phyloP scores from a whole-genome alignment of 345 rosid species.

The Eucalyptus fibrosa region DNA sequence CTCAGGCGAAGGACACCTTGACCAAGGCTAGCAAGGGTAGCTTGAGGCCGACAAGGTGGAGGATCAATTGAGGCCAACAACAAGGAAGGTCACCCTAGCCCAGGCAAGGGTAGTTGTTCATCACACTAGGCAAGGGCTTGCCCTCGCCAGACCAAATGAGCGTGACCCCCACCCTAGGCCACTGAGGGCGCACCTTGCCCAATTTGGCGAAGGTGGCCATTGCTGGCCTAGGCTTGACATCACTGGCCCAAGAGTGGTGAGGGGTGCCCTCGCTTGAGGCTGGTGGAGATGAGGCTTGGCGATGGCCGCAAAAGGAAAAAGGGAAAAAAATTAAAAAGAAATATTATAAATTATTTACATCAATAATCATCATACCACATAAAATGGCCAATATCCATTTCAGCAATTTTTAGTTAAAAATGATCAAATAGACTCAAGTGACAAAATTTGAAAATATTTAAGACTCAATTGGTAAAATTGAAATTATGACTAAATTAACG shows the following conservation, averaged over 20 bases:
- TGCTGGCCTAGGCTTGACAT: too few species aligned
- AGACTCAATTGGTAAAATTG: too few species aligned
- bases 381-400: fast-evolving
- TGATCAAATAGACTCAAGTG: neutral
- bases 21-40: neutral
- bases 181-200: too few species aligned
- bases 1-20: fast-evolving
- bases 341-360: too few species aligned
- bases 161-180: neutral
- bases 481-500: fast-evolving
- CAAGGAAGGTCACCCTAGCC: too few species aligned
- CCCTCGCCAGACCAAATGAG: neutral
- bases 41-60: too few species aligned
- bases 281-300: fast-evolving
- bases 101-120: too few species aligned
- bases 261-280: too few species aligned
- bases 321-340: too few species aligned
- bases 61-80: too few species aligned
- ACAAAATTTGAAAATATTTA: neutral
- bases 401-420: fast-evolving
- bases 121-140: neutral
- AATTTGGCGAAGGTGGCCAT: too few species aligned
- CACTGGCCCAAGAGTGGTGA: too few species aligned
- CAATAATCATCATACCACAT: fast-evolving
- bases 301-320: fast-evolving